Percentiles rank a stretch among this genome's conserved stretches.
These are phyloP conservation scores for Rhizopus delemar DNA, from an alignment of 371 early-diverging fungal genomes.

Conservation along the genomic window DNA sequence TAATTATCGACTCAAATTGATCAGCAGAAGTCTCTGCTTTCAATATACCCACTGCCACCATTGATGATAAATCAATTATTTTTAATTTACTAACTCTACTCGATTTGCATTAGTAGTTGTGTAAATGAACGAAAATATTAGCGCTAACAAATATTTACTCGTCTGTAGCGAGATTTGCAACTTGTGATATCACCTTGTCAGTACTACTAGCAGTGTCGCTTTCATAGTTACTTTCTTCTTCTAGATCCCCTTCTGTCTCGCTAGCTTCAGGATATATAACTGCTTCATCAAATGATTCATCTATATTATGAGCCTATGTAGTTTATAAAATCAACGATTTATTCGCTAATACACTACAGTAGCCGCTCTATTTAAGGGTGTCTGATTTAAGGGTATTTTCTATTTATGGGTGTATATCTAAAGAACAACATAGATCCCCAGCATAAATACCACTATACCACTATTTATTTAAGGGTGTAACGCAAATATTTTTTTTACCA, in stretches of 20 bases:
- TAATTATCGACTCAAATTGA: constrained; percentile 17
- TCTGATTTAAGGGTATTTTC: too few relatives aligned
- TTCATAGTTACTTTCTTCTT: constrained; percentile 10
- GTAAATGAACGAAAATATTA: constrained; percentile 9
- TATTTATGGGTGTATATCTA: too few relatives aligned
- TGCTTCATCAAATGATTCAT: not conserved
- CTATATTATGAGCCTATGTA: constrained; percentile 13
- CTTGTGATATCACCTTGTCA: constrained; percentile 3
- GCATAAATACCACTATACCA: too few relatives aligned
- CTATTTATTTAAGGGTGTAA: too few relatives aligned
- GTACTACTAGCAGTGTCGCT: not conserved
- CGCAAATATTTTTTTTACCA: too few relatives aligned
- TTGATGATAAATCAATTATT: constrained; percentile 20
- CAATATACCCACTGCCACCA: constrained; percentile 9
- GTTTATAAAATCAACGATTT: constrained; percentile 8
- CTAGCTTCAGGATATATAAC: too few relatives aligned
- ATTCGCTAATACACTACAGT: constrained; percentile 12
- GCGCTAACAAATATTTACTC: constrained; percentile 15
- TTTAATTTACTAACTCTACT: constrained; percentile 13
- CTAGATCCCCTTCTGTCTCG: constrained; percentile 3
- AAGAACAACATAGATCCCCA: too few relatives aligned
- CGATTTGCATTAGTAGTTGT: constrained; percentile 17
- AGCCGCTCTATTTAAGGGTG: too few relatives aligned
- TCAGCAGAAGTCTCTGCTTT: constrained; percentile 12
- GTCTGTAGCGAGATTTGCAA: constrained; percentile 6